These are phyloP conservation scores for Pichia paraexigua DNA, from an alignment of 805 yeast species.

Conservation along the genomic window DNA sequence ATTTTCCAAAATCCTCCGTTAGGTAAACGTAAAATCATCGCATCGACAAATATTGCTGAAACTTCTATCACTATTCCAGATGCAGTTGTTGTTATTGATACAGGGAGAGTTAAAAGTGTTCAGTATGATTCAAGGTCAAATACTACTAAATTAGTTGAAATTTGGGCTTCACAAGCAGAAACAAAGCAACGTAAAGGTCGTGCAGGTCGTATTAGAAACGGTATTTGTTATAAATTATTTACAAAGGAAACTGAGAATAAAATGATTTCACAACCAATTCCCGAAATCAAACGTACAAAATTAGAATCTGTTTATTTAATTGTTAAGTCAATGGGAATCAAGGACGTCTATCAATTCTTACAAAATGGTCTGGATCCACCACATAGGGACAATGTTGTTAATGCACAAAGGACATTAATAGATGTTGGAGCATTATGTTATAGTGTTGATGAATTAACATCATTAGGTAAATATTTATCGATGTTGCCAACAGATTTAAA, in stretches of 20 bases:
- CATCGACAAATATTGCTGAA: conserved; percentile 91
- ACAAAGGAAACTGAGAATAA: conserved; percentile 49
- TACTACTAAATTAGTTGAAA: conserved; percentile 64
- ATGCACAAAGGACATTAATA: conserved; percentile 44
- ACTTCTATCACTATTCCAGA: conserved; percentile 96
- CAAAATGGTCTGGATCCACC: conserved; percentile 81
- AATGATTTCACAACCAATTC: conserved; percentile 71
- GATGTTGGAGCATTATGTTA: conserved; percentile 65
- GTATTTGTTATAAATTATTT: conserved; percentile 74
- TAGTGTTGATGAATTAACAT: conserved; percentile 42
- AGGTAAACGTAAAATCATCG: conserved; percentile 68
- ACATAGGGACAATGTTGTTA: conserved; percentile 37
- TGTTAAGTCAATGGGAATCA: conserved; percentile 84
- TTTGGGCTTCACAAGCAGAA: conserved; percentile 88
- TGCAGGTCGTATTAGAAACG: conserved; percentile 90
- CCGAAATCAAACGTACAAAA: conserved; percentile 82
- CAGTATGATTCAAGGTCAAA: conserved; percentile 61
- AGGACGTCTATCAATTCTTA: conserved; percentile 61
- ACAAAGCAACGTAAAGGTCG: conserved; percentile 90
- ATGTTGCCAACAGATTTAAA: conserved; percentile 79
- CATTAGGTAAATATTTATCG: conserved; percentile 73
- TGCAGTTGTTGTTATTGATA: conserved; percentile 83
- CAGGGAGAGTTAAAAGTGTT: conserved; percentile 77
- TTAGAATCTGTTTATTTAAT: conserved; percentile 74
- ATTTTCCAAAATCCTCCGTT: conserved; percentile 55